A percentile compares a stretch with the other conserved stretches of the same genome.
Conservation (phyloP, 768 basidiomycete genomes). For the Atractiella rhizophila region DNA sequence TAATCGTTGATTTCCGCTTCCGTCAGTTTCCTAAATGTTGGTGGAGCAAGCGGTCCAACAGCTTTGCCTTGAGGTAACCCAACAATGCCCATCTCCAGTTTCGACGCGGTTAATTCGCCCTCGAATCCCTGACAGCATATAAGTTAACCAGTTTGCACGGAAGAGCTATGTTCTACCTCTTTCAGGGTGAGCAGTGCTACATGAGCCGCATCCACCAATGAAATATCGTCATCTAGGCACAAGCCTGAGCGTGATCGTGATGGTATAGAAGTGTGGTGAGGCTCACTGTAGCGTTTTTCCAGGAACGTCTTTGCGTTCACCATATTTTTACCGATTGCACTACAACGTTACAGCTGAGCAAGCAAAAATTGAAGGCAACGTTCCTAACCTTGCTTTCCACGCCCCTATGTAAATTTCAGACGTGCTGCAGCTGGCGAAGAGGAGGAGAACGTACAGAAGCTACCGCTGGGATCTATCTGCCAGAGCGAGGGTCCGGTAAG, state of each 20-base stretch:
- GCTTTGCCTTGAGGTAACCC: conserved; percentile 46
- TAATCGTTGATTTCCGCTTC: conserved; percentile 97
- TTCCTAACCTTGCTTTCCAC: conserved; percentile 93
- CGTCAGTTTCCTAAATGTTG: conserved; percentile 78
- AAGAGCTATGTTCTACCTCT: too few species aligned
- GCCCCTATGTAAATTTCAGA: too few species aligned
- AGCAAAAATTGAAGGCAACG: too few species aligned
- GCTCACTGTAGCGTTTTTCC: conserved; percentile 60
- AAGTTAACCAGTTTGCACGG: too few species aligned
- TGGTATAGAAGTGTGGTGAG: conserved; percentile 15
- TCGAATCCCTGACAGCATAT: too few species aligned
- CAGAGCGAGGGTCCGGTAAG: conserved; percentile 89
- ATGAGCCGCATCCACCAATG: conserved; percentile 93
- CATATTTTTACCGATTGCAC: conserved; percentile 99
- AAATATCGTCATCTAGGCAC: conserved; percentile 68
- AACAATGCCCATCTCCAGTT: conserved; percentile 92
- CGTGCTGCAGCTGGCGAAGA: too few species aligned
- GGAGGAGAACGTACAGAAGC: too few species aligned
- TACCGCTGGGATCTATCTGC: conserved; percentile 96
- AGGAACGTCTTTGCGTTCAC: conserved; percentile 97
- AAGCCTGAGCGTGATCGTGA: conserved; percentile 4
- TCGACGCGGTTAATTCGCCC: conserved; percentile 99
- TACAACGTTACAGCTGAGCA: too few species aligned
- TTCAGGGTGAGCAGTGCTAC: conserved; percentile 91
- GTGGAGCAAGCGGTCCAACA: conserved; percentile 14